Percentiles rank a stretch among this genome's conserved stretches.
These are phyloP conservation scores for Scortechinia acanthostroma DNA, from an alignment of 2,329 filamentous ascomycete genomes.

Conservation along the genomic window DNA sequence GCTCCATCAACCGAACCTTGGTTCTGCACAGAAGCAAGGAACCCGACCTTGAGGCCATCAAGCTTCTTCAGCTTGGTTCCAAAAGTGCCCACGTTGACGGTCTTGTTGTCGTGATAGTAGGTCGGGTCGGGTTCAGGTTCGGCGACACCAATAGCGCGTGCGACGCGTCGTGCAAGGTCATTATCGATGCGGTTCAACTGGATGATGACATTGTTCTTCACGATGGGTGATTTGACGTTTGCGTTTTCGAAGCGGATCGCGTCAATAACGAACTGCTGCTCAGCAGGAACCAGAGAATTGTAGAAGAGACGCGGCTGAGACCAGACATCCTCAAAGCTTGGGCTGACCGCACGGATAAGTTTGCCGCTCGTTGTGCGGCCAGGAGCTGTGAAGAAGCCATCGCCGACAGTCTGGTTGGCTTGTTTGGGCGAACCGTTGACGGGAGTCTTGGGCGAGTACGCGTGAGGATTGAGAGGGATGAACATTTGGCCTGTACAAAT, in stretches of 20 bases:
- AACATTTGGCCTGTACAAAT: conserved; percentile 1
- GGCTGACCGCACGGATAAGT: conserved; percentile 48
- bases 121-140: conserved; percentile 50
- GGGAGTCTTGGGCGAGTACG: conserved; percentile 46
- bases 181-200: conserved; percentile 66
- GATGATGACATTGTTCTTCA: conserved; percentile 60
- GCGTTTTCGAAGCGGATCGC: conserved; percentile 67
- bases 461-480: background rate
- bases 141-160: conserved; percentile 46
- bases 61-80: conserved; percentile 50
- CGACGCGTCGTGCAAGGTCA: conserved; percentile 60
- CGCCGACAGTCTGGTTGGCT: conserved; percentile 54
- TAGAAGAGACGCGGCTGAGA: conserved; percentile 67
- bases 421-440: conserved; percentile 59
- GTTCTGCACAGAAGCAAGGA: conserved; percentile 34
- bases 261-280: conserved; percentile 69
- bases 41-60: conserved; percentile 55
- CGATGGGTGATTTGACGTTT: conserved; percentile 43
- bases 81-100: conserved; percentile 51
- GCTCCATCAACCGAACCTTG: conserved; percentile 7
- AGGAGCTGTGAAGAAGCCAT: conserved; percentile 67
- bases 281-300: conserved; percentile 59
- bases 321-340: conserved; percentile 67
- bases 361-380: conserved; percentile 39
- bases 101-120: conserved; percentile 67